Percentiles rank a stretch among this genome's conserved stretches.
These are phyloP conservation scores for Trichoderma arundinaceum DNA, from an alignment of 2,329 filamentous ascomycete species.

Conservation along the genomic window DNA sequence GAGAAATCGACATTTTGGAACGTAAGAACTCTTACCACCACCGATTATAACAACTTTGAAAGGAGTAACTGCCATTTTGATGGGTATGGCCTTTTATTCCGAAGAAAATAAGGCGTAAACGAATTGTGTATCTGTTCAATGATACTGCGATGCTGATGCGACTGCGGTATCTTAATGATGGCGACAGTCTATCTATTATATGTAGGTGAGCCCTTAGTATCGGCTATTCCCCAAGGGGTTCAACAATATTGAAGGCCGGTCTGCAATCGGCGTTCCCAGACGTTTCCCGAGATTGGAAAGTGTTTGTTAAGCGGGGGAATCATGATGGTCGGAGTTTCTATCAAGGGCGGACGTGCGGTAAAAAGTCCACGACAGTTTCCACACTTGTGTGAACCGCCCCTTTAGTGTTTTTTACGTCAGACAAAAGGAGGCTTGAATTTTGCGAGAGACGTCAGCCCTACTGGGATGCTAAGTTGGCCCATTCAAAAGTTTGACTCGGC, in stretches of 20 bases:
- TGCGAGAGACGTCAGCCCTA: too few relatives aligned
- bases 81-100: background rate
- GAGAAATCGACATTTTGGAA: too few relatives aligned
- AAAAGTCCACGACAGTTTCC: background rate
- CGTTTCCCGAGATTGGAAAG: background rate
- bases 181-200: background rate
- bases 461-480: too few relatives aligned
- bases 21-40: background rate
- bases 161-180: background rate
- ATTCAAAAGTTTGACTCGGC: too few relatives aligned
- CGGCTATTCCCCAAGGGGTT: background rate
- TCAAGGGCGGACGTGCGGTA: background rate
- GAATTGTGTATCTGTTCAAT: background rate
- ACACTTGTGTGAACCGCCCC: too few relatives aligned
- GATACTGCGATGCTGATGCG: background rate
- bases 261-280: background rate
- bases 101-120: too few relatives aligned
- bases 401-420: too few relatives aligned
- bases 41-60: constrained; percentile 16
- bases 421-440: too few relatives aligned
- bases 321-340: background rate
- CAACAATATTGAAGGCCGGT: background rate
- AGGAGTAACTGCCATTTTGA: background rate
- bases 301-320: background rate
- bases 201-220: background rate